phyloP scores from a whole-genome alignment of 139 green algal genomes.

The Volvox africanus region DNA sequence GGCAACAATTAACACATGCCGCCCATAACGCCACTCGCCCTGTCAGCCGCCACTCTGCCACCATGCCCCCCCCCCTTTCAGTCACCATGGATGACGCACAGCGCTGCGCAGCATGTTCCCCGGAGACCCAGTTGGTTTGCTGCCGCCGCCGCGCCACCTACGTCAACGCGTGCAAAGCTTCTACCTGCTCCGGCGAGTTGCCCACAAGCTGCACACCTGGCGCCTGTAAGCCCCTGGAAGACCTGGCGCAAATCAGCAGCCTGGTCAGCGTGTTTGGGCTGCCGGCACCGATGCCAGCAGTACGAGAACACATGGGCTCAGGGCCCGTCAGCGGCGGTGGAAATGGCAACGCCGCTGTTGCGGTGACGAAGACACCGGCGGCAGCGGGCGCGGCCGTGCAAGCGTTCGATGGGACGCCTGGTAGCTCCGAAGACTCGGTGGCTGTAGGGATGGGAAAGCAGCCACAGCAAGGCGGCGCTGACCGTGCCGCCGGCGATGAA shows the following conservation, averaged over 20 bases:
- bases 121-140: background rate
- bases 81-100: background rate
- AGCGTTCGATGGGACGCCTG: background rate
- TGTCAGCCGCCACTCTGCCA: background rate
- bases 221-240: background rate
- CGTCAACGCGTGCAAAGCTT: background rate
- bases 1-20: background rate
- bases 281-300: background rate
- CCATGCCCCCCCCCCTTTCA: background rate
- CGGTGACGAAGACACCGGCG: background rate
- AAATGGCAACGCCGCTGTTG: background rate
- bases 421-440: background rate
- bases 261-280: background rate
- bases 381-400: background rate
- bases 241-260: background rate
- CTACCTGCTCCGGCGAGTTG: background rate
- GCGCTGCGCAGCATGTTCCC: background rate
- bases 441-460: background rate
- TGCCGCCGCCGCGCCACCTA: slow-evolving; percentile 33
- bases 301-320: background rate
- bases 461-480: background rate
- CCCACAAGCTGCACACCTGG: background rate
- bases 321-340: background rate
- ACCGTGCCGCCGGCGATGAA: background rate
- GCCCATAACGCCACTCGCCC: background rate